Conservation (phyloP, 768 basidiomycete species). For the Pleurotus sapidus region DNA sequence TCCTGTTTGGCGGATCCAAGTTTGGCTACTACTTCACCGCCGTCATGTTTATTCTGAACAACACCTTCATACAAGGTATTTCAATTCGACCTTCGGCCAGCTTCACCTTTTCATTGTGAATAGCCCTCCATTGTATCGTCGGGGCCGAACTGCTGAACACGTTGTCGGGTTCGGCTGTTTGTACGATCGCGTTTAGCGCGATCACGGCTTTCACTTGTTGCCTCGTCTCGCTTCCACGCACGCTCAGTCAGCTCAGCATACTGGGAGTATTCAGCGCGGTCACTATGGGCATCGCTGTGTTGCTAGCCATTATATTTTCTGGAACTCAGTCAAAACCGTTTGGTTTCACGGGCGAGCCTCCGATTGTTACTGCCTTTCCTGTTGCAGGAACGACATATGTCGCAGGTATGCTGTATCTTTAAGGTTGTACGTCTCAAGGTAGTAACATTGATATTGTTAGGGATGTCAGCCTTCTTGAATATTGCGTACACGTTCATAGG, state of each 20-base stretch:
- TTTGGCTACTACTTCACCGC: slow-evolving; percentile 48
- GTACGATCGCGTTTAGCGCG: slow-evolving; percentile 36
- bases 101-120: not conserved
- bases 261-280: slow-evolving; percentile 37
- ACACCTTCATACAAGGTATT: slow-evolving; percentile 49
- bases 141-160: slow-evolving; percentile 46
- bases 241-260: slow-evolving; percentile 35
- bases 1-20: slow-evolving; percentile 44
- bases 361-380: slow-evolving; percentile 33
- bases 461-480: slow-evolving; percentile 45
- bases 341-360: slow-evolving; percentile 33
- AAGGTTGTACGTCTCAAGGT: not conserved
- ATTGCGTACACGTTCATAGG: slow-evolving; percentile 44
- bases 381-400: slow-evolving; percentile 37
- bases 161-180: slow-evolving; percentile 35
- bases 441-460: slow-evolving; percentile 11
- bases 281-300: slow-evolving; percentile 45
- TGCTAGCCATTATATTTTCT: slow-evolving; percentile 39
- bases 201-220: slow-evolving; percentile 37
- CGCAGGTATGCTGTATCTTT: slow-evolving; percentile 20
- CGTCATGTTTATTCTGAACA: slow-evolving; percentile 53
- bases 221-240: slow-evolving; percentile 40
- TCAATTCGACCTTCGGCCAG: not conserved
- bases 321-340: slow-evolving; percentile 39
- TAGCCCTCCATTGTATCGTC: slow-evolving; percentile 42